A percentile compares a stretch with the other conserved stretches of the same genome.
Evolutionary conservation across 805 yeast species (phyloP).

Genomic region (Candida oleophila): DNA sequence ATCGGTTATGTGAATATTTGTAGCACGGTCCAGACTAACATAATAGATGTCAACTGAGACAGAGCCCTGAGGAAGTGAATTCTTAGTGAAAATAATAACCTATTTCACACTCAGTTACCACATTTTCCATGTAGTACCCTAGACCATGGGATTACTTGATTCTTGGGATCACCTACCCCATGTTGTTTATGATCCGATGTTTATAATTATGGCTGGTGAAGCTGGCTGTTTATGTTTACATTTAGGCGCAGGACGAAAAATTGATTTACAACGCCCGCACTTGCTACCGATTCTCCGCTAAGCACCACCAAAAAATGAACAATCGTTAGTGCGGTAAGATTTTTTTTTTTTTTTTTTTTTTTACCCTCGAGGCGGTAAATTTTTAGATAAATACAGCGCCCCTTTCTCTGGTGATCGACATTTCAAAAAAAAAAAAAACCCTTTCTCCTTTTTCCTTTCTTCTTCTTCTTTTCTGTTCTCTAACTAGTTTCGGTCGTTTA

Average conservation of each 20-base stretch:
- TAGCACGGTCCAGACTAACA: neutral
- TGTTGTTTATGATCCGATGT: neutral
- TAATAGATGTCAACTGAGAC: neutral
- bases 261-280: neutral
- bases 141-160: no score
- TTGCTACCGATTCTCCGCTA: constrained; percentile 1
- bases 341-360: neutral
- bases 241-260: neutral
- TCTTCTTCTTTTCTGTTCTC: constrained; percentile 6
- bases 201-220: neutral
- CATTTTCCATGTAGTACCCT: no score
- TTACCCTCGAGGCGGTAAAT: constrained; percentile 5
- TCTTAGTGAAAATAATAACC: no score
- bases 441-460: constrained; percentile 5
- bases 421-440: neutral
- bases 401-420: constrained; percentile 1
- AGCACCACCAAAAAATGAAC: neutral
- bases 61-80: neutral
- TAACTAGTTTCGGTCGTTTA: constrained; percentile 12
- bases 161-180: no score
- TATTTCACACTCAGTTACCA: no score
- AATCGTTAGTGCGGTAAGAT: neutral
- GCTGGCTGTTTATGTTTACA: constrained; percentile 1
- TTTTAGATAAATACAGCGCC: constrained; percentile 7
- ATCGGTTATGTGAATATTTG: neutral